phyloP scores from a whole-genome alignment of 805 yeast genomes.

The Yarrowia sp. region DNA sequence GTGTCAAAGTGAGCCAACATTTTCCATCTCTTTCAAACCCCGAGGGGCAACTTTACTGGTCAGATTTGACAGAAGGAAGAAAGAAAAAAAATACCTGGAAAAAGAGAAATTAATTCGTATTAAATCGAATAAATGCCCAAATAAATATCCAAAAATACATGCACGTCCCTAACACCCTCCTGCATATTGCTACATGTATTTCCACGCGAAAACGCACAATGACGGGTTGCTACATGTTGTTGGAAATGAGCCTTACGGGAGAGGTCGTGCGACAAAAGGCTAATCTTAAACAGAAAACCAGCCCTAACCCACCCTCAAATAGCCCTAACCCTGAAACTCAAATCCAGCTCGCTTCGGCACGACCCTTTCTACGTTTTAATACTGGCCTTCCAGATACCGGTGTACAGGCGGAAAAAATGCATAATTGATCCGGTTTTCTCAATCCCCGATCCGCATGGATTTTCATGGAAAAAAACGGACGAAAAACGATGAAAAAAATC shows the following conservation, averaged over 20 bases:
- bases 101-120: background rate
- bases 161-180: background rate
- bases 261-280: background rate
- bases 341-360: background rate
- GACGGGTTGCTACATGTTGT: background rate
- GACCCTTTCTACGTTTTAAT: background rate
- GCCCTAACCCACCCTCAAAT: too few relatives aligned
- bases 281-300: background rate
- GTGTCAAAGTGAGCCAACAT: constrained; percentile 22
- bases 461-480: background rate
- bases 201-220: background rate
- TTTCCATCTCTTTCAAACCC: constrained; percentile 3
- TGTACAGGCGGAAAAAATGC: background rate
- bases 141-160: background rate
- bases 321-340: background rate
- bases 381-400: background rate
- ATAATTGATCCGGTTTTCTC: background rate
- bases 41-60: background rate
- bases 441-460: background rate
- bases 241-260: background rate
- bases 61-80: background rate
- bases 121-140: background rate
- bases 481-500: background rate
- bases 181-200: background rate
- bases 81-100: background rate